Evolutionary conservation across 2,329 filamentous ascomycete species (phyloP).

Genomic region (Purpureocillium lavendulum): DNA sequence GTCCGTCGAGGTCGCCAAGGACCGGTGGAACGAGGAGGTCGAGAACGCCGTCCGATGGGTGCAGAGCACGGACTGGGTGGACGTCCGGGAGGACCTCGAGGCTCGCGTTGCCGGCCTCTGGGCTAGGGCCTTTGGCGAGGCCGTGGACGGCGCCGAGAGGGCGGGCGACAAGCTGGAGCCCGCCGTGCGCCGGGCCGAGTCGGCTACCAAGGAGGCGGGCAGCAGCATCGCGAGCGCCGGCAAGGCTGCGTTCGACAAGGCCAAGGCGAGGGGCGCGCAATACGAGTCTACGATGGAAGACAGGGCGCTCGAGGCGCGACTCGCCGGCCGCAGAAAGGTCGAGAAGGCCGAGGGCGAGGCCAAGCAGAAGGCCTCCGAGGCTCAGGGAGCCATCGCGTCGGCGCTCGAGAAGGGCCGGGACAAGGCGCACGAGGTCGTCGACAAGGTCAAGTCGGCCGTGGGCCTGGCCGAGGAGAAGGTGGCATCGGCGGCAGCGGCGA

Average conservation of each 20-base stretch:
- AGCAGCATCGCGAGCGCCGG: conserved; percentile 23
- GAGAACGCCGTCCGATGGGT: conserved; percentile 57
- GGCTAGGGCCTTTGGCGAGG: conserved; percentile 27
- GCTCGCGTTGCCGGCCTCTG: conserved; percentile 35
- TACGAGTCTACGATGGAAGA: conserved; percentile 17
- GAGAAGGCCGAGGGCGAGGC: conserved; percentile 11
- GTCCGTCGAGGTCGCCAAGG: conserved; percentile 61
- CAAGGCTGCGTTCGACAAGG: conserved; percentile 23
- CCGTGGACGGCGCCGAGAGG: conserved; percentile 17
- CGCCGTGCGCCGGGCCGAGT: conserved; percentile 23
- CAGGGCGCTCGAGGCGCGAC: conserved; percentile 17
- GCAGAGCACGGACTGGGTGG: conserved; percentile 58
- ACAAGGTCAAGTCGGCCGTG: conserved; percentile 26
- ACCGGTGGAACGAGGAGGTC: conserved; percentile 70
- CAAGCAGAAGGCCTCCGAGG: conserved; percentile 21
- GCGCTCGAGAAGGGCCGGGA: conserved; percentile 31
- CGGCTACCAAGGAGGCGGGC: conserved; percentile 12
- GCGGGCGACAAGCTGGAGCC: conserved; percentile 20
- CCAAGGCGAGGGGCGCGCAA: conserved; percentile 17
- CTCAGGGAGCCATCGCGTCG: conserved; percentile 27
- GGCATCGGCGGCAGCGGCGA: conserved; percentile 17
- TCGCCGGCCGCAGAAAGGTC: conserved; percentile 15
- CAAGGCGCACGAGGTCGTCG: conserved; percentile 30
- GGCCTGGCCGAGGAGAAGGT: conserved; percentile 27
- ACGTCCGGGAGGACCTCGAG: conserved; percentile 51